Percentiles rank a stretch among this genome's conserved stretches.
These are phyloP conservation scores for Trichosphaerium sp. DNA, from an alignment of 78 protist species.

Conservation along the genomic window DNA sequence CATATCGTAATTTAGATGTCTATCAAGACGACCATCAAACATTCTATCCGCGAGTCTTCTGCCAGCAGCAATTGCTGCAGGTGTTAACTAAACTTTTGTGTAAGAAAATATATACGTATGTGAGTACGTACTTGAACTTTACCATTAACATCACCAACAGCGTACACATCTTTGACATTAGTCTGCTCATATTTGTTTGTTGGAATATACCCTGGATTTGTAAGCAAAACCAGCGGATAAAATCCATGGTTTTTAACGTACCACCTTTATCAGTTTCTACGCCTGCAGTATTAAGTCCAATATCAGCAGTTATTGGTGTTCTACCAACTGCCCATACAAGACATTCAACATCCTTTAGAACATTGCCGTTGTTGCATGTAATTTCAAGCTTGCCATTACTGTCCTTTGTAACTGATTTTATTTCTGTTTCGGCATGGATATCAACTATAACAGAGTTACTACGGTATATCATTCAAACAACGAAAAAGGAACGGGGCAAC, in stretches of 20 bases:
- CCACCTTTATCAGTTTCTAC: slow-evolving; percentile 2
- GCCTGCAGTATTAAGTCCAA: slow-evolving; percentile 55
- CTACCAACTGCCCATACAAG: slow-evolving; percentile 73
- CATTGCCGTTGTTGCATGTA: not conserved
- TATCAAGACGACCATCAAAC: slow-evolving; percentile 28
- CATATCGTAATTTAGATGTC: slow-evolving; percentile 48
- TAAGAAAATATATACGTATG: too few species aligned
- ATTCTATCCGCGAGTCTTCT: slow-evolving; percentile 67
- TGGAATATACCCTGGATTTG: too few species aligned
- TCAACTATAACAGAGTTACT: too few species aligned
- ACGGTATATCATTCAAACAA: too few species aligned
- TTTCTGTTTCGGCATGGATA: too few species aligned
- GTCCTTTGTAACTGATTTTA: too few species aligned
- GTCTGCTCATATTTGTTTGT: slow-evolving; percentile 61
- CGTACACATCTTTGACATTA: slow-evolving; percentile 24
- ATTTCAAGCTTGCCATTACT: too few species aligned
- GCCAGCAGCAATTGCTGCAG: slow-evolving; percentile 89
- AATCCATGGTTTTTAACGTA: too few species aligned
- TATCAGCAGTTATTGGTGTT: slow-evolving; percentile 19
- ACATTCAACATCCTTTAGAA: slow-evolving; percentile 33
- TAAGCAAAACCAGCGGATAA: too few species aligned
- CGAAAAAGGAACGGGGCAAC: too few species aligned
- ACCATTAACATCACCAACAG: slow-evolving; percentile 73
- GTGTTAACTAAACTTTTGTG: too few species aligned
- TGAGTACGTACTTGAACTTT: too few species aligned